Conservation (phyloP, 23 red algal species). For the Chondrus crispus region DNA sequence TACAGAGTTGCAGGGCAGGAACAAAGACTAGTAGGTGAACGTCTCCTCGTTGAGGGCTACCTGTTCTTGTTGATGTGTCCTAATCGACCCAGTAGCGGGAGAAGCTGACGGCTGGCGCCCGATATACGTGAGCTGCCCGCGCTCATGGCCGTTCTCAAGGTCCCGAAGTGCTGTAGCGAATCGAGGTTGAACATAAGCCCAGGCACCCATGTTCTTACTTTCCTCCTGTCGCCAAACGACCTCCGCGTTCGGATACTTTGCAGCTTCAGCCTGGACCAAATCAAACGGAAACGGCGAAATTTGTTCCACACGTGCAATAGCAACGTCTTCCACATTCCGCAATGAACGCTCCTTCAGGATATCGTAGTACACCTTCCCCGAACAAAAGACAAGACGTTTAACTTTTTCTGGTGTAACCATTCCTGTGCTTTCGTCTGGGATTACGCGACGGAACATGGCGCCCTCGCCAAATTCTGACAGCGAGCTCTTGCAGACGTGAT, state of each 20-base stretch:
- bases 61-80: constrained; percentile 78
- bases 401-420: constrained; percentile 67
- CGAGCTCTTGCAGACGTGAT: constrained; percentile 64
- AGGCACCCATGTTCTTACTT: constrained; percentile 98
- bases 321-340: constrained; percentile 76
- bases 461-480: constrained; percentile 75
- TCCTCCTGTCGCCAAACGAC: constrained; percentile 98
- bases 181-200: constrained; percentile 93
- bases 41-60: constrained; percentile 63
- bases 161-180: constrained; percentile 80
- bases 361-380: constrained; percentile 97
- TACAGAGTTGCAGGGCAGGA: background rate
- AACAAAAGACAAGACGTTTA: constrained; percentile 80
- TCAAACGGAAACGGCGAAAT: constrained; percentile 95
- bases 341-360: constrained; percentile 75
- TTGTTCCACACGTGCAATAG: constrained; percentile 93
- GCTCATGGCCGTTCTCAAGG: constrained; percentile 34
- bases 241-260: constrained; percentile 88
- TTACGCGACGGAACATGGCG: constrained; percentile 76
- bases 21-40: constrained; percentile 12
- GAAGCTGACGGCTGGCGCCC: constrained; percentile 89
- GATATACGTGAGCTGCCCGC: constrained; percentile 68
- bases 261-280: constrained; percentile 67
- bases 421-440: constrained; percentile 47
- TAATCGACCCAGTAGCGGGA: constrained; percentile 84